A percentile compares a stretch with the other conserved stretches of the same genome.
These are phyloP conservation scores for Claviceps humidiphila DNA, from an alignment of 2,329 filamentous ascomycete genomes.

Conservation along the genomic window DNA sequence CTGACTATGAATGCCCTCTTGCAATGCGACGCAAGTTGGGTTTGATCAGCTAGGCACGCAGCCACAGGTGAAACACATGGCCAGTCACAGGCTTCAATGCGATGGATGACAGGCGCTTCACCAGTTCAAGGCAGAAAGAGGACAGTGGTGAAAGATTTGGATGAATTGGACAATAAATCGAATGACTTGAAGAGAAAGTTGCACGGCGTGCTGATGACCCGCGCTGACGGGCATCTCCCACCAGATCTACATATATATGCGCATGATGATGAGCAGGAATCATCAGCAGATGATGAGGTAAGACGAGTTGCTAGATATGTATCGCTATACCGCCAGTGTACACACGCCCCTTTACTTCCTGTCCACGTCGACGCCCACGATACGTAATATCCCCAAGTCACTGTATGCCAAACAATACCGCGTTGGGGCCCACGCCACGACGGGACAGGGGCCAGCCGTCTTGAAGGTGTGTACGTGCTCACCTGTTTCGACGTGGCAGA, in stretches of 20 bases:
- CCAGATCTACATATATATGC: neutral
- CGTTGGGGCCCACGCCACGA: constrained; percentile 65
- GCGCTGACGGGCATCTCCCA: neutral
- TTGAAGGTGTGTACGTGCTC: constrained; percentile 62
- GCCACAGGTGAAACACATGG: too few species aligned
- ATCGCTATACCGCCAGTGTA: neutral
- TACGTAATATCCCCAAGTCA: constrained; percentile 55
- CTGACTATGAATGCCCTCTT: too few species aligned
- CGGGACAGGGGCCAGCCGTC: constrained; percentile 47
- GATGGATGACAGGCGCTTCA: too few species aligned
- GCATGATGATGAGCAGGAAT: neutral
- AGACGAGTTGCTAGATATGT: too few species aligned
- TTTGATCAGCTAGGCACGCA: too few species aligned
- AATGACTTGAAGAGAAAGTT: too few species aligned
- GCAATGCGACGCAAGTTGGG: too few species aligned
- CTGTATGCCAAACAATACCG: constrained; percentile 63
- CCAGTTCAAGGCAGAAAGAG: too few species aligned
- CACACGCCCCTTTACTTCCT: constrained; percentile 16
- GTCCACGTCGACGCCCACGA: constrained; percentile 46
- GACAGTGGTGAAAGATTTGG: too few species aligned
- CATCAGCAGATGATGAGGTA: neutral
- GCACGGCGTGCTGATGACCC: neutral
- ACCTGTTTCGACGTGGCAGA: constrained; percentile 61
- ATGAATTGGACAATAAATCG: too few species aligned
- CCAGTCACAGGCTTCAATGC: too few species aligned